These are phyloP conservation scores for Coemansia umbellata DNA, from an alignment of 192 early-diverging fungal species.

Conservation along the genomic window DNA sequence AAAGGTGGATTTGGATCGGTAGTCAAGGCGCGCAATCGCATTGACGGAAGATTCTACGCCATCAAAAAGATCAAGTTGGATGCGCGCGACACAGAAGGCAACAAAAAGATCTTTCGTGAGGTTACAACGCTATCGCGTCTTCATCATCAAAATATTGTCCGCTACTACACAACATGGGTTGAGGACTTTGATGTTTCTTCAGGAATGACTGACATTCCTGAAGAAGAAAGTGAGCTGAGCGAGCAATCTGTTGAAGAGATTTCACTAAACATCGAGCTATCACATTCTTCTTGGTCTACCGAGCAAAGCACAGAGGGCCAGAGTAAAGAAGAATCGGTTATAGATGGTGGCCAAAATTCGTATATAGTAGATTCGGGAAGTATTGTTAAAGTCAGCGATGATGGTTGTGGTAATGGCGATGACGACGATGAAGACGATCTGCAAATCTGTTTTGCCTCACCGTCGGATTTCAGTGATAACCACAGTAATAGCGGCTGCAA, in stretches of 20 bases:
- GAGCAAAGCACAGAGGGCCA: conserved; percentile 6
- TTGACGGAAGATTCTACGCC: conserved; percentile 80
- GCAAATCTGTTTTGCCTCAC: conserved; percentile 7
- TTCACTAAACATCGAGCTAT: background rate
- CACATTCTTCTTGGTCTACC: conserved; percentile 32
- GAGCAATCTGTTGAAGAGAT: background rate
- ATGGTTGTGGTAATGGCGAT: background rate
- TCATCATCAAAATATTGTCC: conserved; percentile 85
- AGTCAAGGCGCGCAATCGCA: conserved; percentile 83
- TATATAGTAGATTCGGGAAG: too few relatives aligned
- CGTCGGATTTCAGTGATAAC: background rate
- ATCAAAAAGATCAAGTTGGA: conserved; percentile 90
- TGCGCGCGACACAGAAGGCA: conserved; percentile 69
- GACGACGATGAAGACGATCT: background rate
- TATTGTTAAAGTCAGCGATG: too few relatives aligned
- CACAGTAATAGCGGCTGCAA: background rate
- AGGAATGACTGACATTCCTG: conserved; percentile 39
- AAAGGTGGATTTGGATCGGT: conserved; percentile 92
- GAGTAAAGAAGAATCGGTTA: too few relatives aligned
- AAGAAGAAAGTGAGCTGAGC: conserved; percentile 39
- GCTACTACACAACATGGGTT: conserved; percentile 89
- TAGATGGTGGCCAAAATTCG: too few relatives aligned
- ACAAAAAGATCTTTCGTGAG: conserved; percentile 83
- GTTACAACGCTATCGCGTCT: conserved; percentile 86
- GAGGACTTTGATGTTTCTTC: conserved; percentile 57